These are phyloP conservation scores for Melastoma malabathricum DNA, from an alignment of 345 rosid genomes.

Conservation along the genomic window DNA sequence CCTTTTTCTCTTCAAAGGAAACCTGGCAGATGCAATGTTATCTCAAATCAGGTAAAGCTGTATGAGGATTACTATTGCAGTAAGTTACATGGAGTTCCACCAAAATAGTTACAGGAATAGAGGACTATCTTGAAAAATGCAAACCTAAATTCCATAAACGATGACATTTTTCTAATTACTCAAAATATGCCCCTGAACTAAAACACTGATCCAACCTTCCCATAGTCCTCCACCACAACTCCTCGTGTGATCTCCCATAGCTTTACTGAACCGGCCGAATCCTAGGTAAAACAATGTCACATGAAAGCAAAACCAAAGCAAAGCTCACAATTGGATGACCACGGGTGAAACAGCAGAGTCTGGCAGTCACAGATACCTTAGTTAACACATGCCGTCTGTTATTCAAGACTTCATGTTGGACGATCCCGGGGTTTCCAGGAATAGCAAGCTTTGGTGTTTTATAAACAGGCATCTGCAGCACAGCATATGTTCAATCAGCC, in stretches of 20 bases:
- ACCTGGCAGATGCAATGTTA: conserved; percentile 25
- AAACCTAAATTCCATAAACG: too few relatives aligned
- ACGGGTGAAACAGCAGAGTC: too few relatives aligned
- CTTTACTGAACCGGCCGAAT: conserved; percentile 81
- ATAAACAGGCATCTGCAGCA: conserved; percentile 60
- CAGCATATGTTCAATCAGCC: conserved; percentile 1
- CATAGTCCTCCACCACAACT: conserved; percentile 76
- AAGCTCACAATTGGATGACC: too few relatives aligned
- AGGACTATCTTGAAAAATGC: too few relatives aligned
- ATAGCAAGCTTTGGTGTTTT: conserved; percentile 64
- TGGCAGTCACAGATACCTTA: conserved; percentile 34
- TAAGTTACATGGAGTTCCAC: too few relatives aligned
- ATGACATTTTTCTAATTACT: too few relatives aligned
- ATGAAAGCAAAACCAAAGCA: too few relatives aligned
- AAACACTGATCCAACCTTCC: conserved; percentile 38
- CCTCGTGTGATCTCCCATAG: conserved; percentile 96
- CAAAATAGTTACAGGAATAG: too few relatives aligned
- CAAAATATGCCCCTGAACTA: too few relatives aligned
- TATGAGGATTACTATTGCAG: too few relatives aligned
- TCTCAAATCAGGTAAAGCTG: too few relatives aligned
- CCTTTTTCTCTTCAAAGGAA: conserved; percentile 86
- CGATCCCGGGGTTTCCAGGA: conserved; percentile 83
- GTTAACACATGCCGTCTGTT: conserved; percentile 94
- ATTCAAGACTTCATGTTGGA: conserved; percentile 91
- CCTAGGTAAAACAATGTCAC: conserved; percentile 22